Base-by-base conservation (phyloP, 2,329 filamentous ascomycete species). In the Calonectria hawksworthii region DNA sequence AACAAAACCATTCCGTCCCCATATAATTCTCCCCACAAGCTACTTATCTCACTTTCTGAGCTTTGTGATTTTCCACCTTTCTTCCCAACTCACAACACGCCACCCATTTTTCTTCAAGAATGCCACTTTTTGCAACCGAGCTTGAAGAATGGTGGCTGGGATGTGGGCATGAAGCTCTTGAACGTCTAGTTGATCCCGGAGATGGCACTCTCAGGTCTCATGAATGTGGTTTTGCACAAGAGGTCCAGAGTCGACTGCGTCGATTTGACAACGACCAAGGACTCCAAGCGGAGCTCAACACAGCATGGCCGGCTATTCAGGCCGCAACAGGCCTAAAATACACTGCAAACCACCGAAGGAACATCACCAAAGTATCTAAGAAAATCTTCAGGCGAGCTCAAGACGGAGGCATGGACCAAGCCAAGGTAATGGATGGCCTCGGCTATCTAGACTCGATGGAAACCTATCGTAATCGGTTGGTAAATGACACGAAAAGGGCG, bases 111-210 rank as follows among this genome's bases (percentile, higher is more conserved):
- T 13, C 13, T 41, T 52, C 26, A 28, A 64, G 32, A 18, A 86
- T 86, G 85, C 80, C 81, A 32, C 78, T 80, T 5, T 80, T 78
- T 65, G 75, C 82, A 7, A 74, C 81, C 21, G 82, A 85, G 59
- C 78, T 85, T 21, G 81, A 85, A 73, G 69, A 78, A 36, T 85
- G 84, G 82, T 86, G 85, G 85, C 79, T 84, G 38, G 76, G 70
- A 8, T 67, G 59, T 28, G 83, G 82, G 10, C 73, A 75, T 23
- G 78, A 80, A 23, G 68, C 70, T 16, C 78, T 86, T 9, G 66
- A 59, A 7, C 72, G 77, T 4, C 79, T 86, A 14, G 73, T 84
- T n/a, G 70, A 81, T 50, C 30, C 51, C 1, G 70, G 78, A 13
- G 69, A 76, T 9, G 30, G 81, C 3, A 67, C 66, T 7, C 52